Evolutionary conservation across 257 asterid genomes (phyloP).

Genomic region (Lantana camara): DNA sequence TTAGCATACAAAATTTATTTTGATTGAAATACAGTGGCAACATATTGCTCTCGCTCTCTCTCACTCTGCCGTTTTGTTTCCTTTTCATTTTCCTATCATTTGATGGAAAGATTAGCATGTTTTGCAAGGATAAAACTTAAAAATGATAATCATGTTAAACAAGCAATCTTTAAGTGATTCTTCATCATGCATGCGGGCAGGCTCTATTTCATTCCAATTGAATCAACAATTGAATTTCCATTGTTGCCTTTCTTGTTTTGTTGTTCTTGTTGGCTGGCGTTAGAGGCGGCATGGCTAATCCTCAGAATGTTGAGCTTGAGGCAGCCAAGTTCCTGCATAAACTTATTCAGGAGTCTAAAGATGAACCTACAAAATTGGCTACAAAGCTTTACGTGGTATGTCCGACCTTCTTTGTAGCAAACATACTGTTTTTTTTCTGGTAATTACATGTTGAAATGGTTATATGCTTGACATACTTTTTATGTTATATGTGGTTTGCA

Average conservation of each 20-base stretch:
- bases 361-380: constrained; percentile 95
- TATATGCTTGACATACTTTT: constrained; percentile 8
- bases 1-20: not conserved
- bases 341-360: constrained; percentile 96
- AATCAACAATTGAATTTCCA: constrained; percentile 1
- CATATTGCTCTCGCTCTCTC: not conserved
- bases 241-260: constrained; percentile 10
- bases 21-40: not conserved
- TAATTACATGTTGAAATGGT: constrained; percentile 18
- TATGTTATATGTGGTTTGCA: constrained; percentile 33
- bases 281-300: constrained; percentile 62
- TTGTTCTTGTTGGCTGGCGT: constrained; percentile 21
- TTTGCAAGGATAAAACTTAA: not conserved
- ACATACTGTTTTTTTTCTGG: constrained; percentile 20
- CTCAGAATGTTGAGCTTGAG: constrained; percentile 93
- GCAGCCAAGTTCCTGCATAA: constrained; percentile 98
- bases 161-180: constrained; percentile 7
- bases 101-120: not conserved
- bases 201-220: constrained; percentile 7
- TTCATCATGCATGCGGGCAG: not conserved
- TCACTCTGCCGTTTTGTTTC: not conserved
- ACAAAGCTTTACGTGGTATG: constrained; percentile 96
- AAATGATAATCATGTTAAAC: not conserved
- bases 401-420: too few species aligned
- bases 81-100: not conserved